Evolutionary conservation across 352 stramenopile genomes (phyloP).

Genomic region (Pythium sp.): DNA sequence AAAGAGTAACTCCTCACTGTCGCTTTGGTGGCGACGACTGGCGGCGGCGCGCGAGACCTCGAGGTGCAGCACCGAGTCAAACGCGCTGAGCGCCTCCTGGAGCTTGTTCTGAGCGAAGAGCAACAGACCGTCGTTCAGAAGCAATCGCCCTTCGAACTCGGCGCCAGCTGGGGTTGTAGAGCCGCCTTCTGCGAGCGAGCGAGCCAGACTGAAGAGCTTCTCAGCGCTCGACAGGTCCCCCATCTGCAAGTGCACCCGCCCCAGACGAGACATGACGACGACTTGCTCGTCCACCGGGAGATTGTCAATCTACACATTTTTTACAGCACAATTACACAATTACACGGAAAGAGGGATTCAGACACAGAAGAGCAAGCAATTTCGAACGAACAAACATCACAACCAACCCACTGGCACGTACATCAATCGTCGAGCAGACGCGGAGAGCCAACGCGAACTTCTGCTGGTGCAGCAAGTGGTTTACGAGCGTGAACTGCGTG

Average conservation of each 20-base stretch:
- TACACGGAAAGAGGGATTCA: neutral
- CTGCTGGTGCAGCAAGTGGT: slow-evolving; percentile 68
- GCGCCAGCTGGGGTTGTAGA: slow-evolving; percentile 15
- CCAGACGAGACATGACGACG: slow-evolving; percentile 55
- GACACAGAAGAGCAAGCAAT: neutral
- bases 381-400: too few species aligned
- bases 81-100: slow-evolving; percentile 71
- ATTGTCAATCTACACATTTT: slow-evolving; percentile 27
- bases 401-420: slow-evolving; percentile 19
- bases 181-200: slow-evolving; percentile 21
- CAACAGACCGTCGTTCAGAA: slow-evolving; percentile 74
- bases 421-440: slow-evolving; percentile 64
- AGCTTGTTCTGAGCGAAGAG: slow-evolving; percentile 79
- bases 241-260: slow-evolving; percentile 75
- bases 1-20: slow-evolving; percentile 38
- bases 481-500: slow-evolving; percentile 60
- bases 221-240: slow-evolving; percentile 57
- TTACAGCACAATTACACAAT: slow-evolving; percentile 8
- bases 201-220: slow-evolving; percentile 52
- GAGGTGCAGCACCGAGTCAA: slow-evolving; percentile 64
- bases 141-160: slow-evolving; percentile 47
- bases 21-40: neutral
- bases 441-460: slow-evolving; percentile 67
- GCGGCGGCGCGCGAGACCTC: slow-evolving; percentile 10
- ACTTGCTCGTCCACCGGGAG: slow-evolving; percentile 42